Evolutionary conservation across 257 asterid genomes (phyloP), one percentile per base, ranked within the genome.

Genomic region (Coffea canephora): DNA sequence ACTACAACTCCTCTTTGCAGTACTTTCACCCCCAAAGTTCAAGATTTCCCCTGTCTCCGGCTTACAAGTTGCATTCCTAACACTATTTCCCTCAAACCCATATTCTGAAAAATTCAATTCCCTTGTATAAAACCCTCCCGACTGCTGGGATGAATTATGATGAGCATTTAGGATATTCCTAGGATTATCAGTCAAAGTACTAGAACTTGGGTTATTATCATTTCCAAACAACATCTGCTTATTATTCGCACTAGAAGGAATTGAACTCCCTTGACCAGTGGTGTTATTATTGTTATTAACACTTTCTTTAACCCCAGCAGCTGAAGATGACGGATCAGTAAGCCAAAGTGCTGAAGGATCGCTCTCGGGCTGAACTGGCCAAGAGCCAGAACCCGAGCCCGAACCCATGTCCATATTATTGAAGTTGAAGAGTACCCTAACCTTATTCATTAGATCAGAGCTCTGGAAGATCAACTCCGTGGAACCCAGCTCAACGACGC

Each of bases 401-500:
- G 91, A 83, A 12, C 86, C 92, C 84, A 75, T 68, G 0, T 87
- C 92, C 57, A 74, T n/a, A 1, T 80, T 86, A 68, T 87, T 87
- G 79, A 94, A 94, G 80, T 87, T 89, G 81, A 94, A 94, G 27
- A 94, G 76, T 25, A 82, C 75, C 66, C 91, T 84, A 69, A 92
- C 97, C 92, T 90, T 90, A 74, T 87, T 90, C 96, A 90, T 87
- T 80, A 94, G 88, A 88, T 92, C 97, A 6, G 89, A 81, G 81
- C 88, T 92, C 82, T 92, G 95, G 76, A 80, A 89, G 43, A 94
- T 91, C 74, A 89, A 23, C 1, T 90, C 97, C 8, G 96, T 87
- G 2, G 97, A 94, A 12, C 97, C 98, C 64, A 94, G 89, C 92
- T 94, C 98, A 0, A 94, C 97, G 21, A 94, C 97, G 49, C 97